phyloP scores from a whole-genome alignment of 345 rosid genomes.

The Eucalyptus sp. region DNA sequence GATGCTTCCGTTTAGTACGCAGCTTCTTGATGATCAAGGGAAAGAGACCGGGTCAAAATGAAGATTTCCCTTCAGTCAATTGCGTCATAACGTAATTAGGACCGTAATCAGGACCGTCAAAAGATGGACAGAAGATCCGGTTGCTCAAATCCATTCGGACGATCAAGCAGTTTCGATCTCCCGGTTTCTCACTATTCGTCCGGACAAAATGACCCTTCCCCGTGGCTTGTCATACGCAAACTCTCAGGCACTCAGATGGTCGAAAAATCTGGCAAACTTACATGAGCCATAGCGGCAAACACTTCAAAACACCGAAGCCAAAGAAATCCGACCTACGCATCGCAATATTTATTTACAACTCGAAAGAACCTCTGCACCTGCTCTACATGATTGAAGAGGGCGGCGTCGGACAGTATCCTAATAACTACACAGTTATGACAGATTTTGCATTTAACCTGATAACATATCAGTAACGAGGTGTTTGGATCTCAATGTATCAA shows the following conservation, averaged over 20 bases:
- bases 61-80: background rate
- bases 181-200: background rate
- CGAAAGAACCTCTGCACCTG: background rate
- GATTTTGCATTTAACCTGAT: background rate
- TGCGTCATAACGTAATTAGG: background rate
- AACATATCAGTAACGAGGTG: background rate
- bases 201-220: background rate
- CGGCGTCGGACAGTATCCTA: background rate
- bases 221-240: background rate
- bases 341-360: background rate
- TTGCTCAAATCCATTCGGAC: background rate
- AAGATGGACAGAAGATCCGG: background rate
- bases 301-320: background rate
- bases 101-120: background rate
- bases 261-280: background rate
- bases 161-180: background rate
- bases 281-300: background rate
- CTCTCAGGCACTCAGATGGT: background rate
- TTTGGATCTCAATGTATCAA: background rate
- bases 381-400: background rate
- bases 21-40: background rate
- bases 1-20: background rate
- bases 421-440: background rate
- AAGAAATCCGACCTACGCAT: background rate
- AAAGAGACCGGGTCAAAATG: background rate